phyloP scores from a whole-genome alignment of 805 yeast genomes.

The Pichia insulana region DNA sequence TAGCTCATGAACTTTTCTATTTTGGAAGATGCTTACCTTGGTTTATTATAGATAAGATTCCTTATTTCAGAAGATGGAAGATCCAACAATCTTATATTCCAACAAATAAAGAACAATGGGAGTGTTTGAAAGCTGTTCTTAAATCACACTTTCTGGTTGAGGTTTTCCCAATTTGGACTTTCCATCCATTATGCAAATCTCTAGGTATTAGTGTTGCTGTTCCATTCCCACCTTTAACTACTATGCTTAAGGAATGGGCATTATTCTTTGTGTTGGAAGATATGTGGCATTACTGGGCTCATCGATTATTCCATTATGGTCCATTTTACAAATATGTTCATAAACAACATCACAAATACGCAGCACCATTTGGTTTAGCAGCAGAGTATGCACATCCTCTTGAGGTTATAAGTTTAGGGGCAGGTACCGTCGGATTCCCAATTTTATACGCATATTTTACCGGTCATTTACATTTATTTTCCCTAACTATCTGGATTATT shows the following conservation, averaged over 20 bases:
- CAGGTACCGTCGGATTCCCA: conserved; percentile 56
- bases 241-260: conserved; percentile 37
- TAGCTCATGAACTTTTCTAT: conserved; percentile 48
- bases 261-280: conserved; percentile 48
- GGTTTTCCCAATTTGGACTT: conserved; percentile 54
- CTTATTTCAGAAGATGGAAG: conserved; percentile 44
- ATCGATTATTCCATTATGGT: conserved; percentile 47
- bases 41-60: conserved; percentile 45
- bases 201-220: conserved; percentile 42
- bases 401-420: conserved; percentile 48
- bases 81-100: conserved; percentile 47
- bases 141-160: conserved; percentile 50
- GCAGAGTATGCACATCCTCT: conserved; percentile 57
- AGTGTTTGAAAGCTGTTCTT: conserved; percentile 48
- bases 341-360: conserved; percentile 52
- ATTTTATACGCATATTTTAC: conserved; percentile 43
- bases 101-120: conserved; percentile 51
- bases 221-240: conserved; percentile 41
- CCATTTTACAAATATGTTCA: conserved; percentile 49
- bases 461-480: conserved; percentile 41
- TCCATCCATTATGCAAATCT: conserved; percentile 45
- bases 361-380: conserved; percentile 54
- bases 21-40: conserved; percentile 54
- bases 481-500: conserved; percentile 44
- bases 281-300: conserved; percentile 55